A percentile compares a stretch with the other conserved stretches of the same genome.
Conservation (phyloP, 1,284 basidiomycete species). For the Amylostereum areolatum region DNA sequence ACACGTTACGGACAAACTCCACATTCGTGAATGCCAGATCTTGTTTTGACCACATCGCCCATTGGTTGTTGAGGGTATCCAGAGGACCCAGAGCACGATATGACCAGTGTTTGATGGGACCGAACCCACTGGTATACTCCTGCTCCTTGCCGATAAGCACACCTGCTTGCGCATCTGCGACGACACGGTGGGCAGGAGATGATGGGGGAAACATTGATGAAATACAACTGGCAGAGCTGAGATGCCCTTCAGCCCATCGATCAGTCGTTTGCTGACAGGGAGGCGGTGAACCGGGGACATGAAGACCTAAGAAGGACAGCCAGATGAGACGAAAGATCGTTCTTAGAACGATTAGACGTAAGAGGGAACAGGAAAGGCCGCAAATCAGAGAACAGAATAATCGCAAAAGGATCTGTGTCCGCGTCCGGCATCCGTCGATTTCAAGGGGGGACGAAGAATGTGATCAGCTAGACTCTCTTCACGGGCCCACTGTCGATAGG, state of each 20-base stretch:
- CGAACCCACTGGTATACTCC: constrained; percentile 53
- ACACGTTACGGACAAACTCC: constrained; percentile 46
- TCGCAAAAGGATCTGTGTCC: constrained; percentile 72
- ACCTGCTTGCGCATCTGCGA: constrained; percentile 57
- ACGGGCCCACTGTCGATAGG: constrained; percentile 65
- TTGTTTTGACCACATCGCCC: constrained; percentile 43
- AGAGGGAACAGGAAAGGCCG: constrained; percentile 63
- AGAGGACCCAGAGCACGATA: constrained; percentile 46
- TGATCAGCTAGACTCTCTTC: constrained; percentile 51
- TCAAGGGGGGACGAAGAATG: constrained; percentile 42
- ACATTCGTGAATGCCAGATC: constrained; percentile 43
- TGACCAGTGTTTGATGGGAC: constrained; percentile 63
- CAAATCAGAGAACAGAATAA: constrained; percentile 79
- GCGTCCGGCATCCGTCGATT: constrained; percentile 52
- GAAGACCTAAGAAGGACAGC: constrained; percentile 73
- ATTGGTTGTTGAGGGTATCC: constrained; percentile 30
- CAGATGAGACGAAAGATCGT: constrained; percentile 69
- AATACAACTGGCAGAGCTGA: constrained; percentile 38
- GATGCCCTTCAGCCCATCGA: constrained; percentile 49
- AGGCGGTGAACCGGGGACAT: constrained; percentile 53
- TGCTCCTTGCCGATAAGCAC: constrained; percentile 60
- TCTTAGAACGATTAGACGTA: constrained; percentile 45
- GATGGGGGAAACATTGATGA: constrained; percentile 45
- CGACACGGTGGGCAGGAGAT: constrained; percentile 19
- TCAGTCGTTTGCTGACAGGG: constrained; percentile 49